Base-by-base conservation (phyloP, 2,329 filamentous ascomycete genomes). In the Exophiala aquamarina region DNA sequence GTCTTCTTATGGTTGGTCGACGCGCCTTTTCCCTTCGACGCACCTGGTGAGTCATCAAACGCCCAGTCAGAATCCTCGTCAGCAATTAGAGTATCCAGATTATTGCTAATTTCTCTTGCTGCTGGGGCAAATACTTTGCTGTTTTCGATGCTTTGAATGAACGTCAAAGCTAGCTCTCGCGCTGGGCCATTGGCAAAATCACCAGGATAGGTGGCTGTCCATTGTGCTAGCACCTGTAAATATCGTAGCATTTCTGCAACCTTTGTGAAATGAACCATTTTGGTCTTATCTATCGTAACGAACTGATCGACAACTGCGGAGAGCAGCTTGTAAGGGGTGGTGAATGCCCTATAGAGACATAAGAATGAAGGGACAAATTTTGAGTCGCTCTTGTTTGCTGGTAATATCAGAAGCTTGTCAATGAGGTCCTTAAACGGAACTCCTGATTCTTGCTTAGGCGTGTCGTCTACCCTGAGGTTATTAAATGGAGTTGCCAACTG, bases 31-130 rank as follows among this genome's bases (percentile, higher is more conserved):
- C 19, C 43, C 20, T 44, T 41, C 11, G 36, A 43, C 5, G 45
- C 26, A 11, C 32, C 45, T 3, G 40, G 26, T 6, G 82, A 80
- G 61, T 97, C 92, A 37, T 82, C 81, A 61, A 84, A 87, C n/a
- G 87, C 89, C 93, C 93, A 98, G 10, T 87, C 84, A 0, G 87
- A 87, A 63, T 98, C 92, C 61, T 97, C 93, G 63, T 97, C 91
- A 60, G 95, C 87, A 4, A 81, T 74, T 2, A 90, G 84, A 40
- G 78, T 75, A 36, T 91, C 86, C 13, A 97, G 73, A 59, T 87
- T 84, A n/a, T 79, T 77, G 15, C 83, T 79, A 70, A 98, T 93
- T 63, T 96, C 89, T 58, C 43, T 85, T 3, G 89, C 87, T 3
- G 91, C 89, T 14, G 88, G 83, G 15, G 87, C 83, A 66, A 94